A percentile compares a stretch with the other conserved stretches of the same genome.
These are phyloP conservation scores for Citrullus mucosospermus DNA, from an alignment of 306 rosid genomes.

Conservation along the genomic window DNA sequence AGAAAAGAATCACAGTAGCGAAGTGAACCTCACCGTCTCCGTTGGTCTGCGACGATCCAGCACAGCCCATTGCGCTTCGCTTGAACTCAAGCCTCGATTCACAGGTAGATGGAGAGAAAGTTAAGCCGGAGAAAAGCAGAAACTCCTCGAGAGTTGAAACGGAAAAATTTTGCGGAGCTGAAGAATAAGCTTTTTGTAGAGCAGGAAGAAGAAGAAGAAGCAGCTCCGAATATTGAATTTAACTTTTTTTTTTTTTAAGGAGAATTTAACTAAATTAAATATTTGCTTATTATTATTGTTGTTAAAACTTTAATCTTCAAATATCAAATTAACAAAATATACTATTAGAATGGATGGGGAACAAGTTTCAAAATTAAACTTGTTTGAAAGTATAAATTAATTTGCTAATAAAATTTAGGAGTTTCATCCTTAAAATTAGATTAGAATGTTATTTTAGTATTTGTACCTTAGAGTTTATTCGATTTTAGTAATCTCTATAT, in stretches of 20 bases:
- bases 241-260: not conserved
- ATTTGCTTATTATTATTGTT: not conserved
- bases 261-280: not conserved
- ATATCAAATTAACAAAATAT: too few species aligned
- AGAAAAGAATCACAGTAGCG: not conserved
- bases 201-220: not conserved
- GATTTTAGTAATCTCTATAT: too few species aligned
- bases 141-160: not conserved
- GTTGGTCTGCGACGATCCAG: constrained; percentile 72
- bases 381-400: too few species aligned
- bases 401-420: too few species aligned
- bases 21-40: constrained; percentile 54
- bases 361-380: too few species aligned
- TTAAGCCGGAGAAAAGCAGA: not conserved
- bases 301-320: too few species aligned
- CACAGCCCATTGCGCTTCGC: constrained; percentile 62
- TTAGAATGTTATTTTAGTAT: too few species aligned
- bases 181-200: not conserved
- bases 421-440: too few species aligned
- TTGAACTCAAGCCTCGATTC: not conserved
- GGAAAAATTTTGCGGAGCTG: not conserved
- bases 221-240: not conserved
- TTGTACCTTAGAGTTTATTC: too few species aligned
- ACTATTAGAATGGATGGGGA: too few species aligned
- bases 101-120: not conserved